Conservation (phyloP, 108 stramenopile species). For the Stephanodiscus triporus region DNA sequence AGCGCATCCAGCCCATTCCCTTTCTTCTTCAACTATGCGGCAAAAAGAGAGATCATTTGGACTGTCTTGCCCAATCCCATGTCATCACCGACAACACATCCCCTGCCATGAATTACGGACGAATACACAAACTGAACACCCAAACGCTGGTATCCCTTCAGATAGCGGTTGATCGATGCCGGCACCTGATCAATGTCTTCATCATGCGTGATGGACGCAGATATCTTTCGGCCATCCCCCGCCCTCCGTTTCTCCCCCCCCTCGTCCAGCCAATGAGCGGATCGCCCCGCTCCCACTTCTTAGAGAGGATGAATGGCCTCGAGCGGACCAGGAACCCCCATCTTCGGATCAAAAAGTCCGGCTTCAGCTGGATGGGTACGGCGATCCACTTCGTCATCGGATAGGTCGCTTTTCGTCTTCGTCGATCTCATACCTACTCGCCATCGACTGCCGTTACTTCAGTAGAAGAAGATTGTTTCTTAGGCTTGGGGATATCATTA, state of each 20-base stretch:
- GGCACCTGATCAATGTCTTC: conserved; percentile 58
- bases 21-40: conserved; percentile 74
- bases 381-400: conserved; percentile 32
- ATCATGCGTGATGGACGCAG: conserved; percentile 18
- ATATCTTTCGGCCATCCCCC: conserved; percentile 21
- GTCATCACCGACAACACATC: conserved; percentile 74
- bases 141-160: conserved; percentile 72
- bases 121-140: conserved; percentile 83
- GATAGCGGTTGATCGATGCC: conserved; percentile 81
- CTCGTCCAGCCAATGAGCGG: background rate
- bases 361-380: conserved; percentile 47
- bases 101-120: conserved; percentile 54
- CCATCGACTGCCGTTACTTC: conserved; percentile 17
- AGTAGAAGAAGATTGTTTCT: conserved; percentile 9
- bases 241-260: conserved; percentile 40
- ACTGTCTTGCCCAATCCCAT: conserved; percentile 79
- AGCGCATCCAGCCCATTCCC: conserved; percentile 64
- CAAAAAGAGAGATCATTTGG: conserved; percentile 73
- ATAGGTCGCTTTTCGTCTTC: conserved; percentile 9
- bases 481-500: conserved; percentile 4
- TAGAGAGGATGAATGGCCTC: conserved; percentile 46
- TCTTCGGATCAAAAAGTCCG: conserved; percentile 67
- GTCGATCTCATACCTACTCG: conserved; percentile 8
- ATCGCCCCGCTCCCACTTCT: conserved; percentile 15
- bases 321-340: conserved; percentile 61